These are phyloP conservation scores for Pisolithus thermaeus DNA, from an alignment of 1,284 basidiomycete genomes.

Conservation along the genomic window DNA sequence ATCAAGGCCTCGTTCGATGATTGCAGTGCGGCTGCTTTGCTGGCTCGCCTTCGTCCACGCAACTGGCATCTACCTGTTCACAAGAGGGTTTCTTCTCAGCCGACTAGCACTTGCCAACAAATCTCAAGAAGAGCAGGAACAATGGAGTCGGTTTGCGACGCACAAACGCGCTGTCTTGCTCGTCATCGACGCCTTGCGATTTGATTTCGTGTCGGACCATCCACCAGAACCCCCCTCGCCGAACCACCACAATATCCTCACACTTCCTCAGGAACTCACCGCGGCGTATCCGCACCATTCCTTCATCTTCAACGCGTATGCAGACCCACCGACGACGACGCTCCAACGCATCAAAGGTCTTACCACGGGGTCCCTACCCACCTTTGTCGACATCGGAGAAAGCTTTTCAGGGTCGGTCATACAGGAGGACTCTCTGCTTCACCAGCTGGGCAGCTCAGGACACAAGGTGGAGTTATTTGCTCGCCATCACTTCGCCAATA, in stretches of 20 bases:
- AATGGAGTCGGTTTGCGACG: conserved; percentile 49
- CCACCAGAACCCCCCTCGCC: conserved; percentile 57
- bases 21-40: too few relatives aligned
- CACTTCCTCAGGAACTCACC: conserved; percentile 71
- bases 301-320: conserved; percentile 87
- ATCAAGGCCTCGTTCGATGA: too few relatives aligned
- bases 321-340: too few relatives aligned
- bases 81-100: conserved; percentile 83
- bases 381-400: too few relatives aligned
- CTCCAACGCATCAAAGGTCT: too few relatives aligned
- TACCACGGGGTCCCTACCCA: too few relatives aligned
- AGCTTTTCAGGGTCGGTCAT: conserved; percentile 78
- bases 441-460: conserved; percentile 48
- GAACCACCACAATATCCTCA: conserved; percentile 80
- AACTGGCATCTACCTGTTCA: conserved; percentile 74
- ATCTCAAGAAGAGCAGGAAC: conserved; percentile 40
- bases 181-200: conserved; percentile 90
- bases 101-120: conserved; percentile 70
- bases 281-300: conserved; percentile 60
- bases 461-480: too few relatives aligned
- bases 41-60: conserved; percentile 58
- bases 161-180: conserved; percentile 80
- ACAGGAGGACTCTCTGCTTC: conserved; percentile 79
- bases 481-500: too few relatives aligned
- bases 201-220: conserved; percentile 85